Percentiles rank a stretch among this genome's conserved stretches.
phyloP scores from a whole-genome alignment of 2,329 filamentous ascomycete genomes.

The Alternaria sp. region DNA sequence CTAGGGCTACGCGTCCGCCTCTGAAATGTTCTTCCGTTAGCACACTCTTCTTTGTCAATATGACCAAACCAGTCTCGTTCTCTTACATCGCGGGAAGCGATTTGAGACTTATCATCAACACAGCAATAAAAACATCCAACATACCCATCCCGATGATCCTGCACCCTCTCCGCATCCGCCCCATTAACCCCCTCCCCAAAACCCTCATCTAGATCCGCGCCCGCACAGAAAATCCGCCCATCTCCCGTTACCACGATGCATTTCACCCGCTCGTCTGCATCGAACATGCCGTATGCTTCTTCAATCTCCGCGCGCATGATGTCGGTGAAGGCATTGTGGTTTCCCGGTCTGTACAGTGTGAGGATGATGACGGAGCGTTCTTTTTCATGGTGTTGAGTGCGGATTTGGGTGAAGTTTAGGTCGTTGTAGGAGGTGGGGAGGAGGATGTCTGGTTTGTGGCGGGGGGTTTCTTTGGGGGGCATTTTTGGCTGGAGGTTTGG shows the following conservation, averaged over 20 bases:
- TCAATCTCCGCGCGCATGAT: slow-evolving; percentile 68
- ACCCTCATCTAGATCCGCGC: slow-evolving; percentile 62
- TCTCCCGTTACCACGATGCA: slow-evolving; percentile 62
- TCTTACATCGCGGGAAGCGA: not conserved
- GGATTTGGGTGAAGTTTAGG: slow-evolving; percentile 51
- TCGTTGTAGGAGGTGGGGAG: slow-evolving; percentile 50
- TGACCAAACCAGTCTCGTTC: not conserved
- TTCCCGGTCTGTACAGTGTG: slow-evolving; percentile 67
- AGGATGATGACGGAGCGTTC: slow-evolving; percentile 65
- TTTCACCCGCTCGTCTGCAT: slow-evolving; percentile 62
- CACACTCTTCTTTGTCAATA: not conserved
- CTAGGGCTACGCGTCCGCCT: slow-evolving; percentile 56
- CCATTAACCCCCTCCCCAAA: slow-evolving; percentile 53
- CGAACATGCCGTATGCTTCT: slow-evolving; percentile 58
- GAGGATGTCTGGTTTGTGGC: slow-evolving; percentile 28
- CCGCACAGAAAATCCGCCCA: slow-evolving; percentile 61
- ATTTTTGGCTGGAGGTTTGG: no score
- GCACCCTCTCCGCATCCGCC: slow-evolving; percentile 50
- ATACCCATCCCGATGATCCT: slow-evolving; percentile 62
- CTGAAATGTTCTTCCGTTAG: slow-evolving; percentile 24
- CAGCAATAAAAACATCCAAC: not conserved
- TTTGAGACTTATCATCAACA: not conserved
- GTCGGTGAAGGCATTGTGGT: slow-evolving; percentile 73
- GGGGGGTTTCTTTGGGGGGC: slow-evolving; percentile 11
- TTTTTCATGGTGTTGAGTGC: slow-evolving; percentile 48